These are phyloP conservation scores for Cytospora schulzeri DNA, from an alignment of 2,329 filamentous ascomycete genomes.

Conservation along the genomic window DNA sequence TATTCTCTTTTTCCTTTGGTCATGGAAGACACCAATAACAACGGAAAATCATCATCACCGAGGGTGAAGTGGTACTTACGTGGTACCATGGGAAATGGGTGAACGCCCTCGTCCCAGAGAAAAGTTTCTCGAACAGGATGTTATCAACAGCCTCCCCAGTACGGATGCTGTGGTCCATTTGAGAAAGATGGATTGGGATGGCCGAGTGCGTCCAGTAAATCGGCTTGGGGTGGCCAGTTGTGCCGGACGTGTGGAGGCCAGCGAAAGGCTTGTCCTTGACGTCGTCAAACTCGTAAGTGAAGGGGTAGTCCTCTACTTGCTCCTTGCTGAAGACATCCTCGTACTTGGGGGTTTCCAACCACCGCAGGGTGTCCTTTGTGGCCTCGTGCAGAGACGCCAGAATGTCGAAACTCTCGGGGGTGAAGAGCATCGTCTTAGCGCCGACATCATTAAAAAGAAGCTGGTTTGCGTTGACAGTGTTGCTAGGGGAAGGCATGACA, in stretches of 20 bases:
- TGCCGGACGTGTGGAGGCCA: conserved; percentile 33
- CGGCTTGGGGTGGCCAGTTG: conserved; percentile 33
- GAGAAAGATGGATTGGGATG: conserved; percentile 17
- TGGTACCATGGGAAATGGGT: conserved; percentile 20
- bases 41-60: background rate
- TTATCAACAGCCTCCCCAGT: background rate
- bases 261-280: conserved; percentile 27
- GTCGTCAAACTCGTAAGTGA: conserved; percentile 25
- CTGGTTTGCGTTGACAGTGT: conserved; percentile 18
- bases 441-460: conserved; percentile 23
- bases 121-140: conserved; percentile 12
- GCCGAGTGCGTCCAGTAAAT: conserved; percentile 29
- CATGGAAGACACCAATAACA: background rate
- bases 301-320: conserved; percentile 21
- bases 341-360: conserved; percentile 17
- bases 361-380: conserved; percentile 21
- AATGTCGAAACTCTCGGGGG: conserved; percentile 21
- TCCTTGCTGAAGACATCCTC: conserved; percentile 19
- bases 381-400: conserved; percentile 21
- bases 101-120: background rate
- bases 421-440: conserved; percentile 26
- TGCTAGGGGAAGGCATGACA: conserved; percentile 16
- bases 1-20: no score
- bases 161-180: conserved; percentile 7
- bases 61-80: background rate